Percentiles rank a stretch among this genome's conserved stretches.
Evolutionary conservation across 441 rosid species (phyloP).

Genomic region (Adansonia rubrostipa): DNA sequence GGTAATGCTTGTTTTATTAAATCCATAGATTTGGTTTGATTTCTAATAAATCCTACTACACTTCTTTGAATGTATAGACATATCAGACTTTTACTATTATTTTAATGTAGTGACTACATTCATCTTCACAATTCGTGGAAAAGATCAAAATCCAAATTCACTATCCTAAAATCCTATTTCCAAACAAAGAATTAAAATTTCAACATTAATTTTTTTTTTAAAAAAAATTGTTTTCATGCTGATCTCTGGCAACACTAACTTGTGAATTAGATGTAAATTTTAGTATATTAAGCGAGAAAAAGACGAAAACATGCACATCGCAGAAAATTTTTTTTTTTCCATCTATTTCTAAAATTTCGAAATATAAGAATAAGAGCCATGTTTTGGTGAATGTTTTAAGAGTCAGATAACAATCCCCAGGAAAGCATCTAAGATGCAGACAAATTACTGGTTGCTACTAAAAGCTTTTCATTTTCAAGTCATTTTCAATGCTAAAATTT

Average conservation of each 20-base stretch:
- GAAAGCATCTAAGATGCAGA: neutral
- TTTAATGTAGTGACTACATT: neutral
- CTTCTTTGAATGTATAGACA: neutral
- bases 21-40: neutral
- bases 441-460: neutral
- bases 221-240: neutral
- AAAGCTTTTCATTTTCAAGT: neutral
- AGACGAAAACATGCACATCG: neutral
- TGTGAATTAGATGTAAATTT: neutral
- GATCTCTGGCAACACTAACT: neutral
- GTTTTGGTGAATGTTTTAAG: neutral
- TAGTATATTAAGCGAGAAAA: slow-evolving; percentile 5
- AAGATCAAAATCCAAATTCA: slow-evolving; percentile 2
- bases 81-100: neutral
- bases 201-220: no score
- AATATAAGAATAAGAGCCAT: neutral
- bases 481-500: neutral
- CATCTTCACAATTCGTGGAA: neutral
- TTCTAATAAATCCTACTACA: neutral
- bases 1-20: neutral
- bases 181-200: neutral
- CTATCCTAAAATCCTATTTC: neutral
- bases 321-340: neutral
- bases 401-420: neutral
- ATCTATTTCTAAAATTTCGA: neutral